Conservation (phyloP, 441 rosid species). For the Brassica hybrid region DNA sequence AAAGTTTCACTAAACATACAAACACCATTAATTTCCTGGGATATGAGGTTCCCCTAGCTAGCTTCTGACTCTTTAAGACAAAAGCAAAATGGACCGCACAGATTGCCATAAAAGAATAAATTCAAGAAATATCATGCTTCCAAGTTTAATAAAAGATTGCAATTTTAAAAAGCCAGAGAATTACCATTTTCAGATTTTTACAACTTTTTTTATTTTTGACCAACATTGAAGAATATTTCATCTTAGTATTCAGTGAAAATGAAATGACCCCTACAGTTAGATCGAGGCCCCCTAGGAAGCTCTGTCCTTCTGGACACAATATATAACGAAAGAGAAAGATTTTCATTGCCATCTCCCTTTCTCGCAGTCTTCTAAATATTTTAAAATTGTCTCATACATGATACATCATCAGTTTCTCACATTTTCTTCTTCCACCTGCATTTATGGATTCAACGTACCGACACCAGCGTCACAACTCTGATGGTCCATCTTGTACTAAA, state of each 20-base stretch:
- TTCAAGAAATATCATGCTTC: not conserved
- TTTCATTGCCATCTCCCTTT: not conserved
- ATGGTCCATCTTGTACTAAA: not conserved
- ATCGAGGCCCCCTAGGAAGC: not conserved
- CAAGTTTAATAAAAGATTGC: not conserved
- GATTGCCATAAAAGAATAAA: not conserved
- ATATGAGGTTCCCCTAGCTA: not conserved
- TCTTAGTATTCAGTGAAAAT: not conserved
- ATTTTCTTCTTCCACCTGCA: conserved; percentile 2
- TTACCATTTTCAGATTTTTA: not conserved
- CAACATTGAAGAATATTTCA: not conserved
- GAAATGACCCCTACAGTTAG: not conserved
- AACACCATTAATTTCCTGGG: conserved; percentile 1
- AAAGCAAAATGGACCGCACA: not conserved
- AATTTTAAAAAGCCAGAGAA: not conserved
- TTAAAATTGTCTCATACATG: not conserved
- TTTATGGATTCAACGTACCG: not conserved
- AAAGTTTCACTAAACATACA: not conserved
- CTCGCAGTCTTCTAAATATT: not conserved
- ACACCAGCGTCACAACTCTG: conserved; percentile 4
- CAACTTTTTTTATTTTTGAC: not conserved
- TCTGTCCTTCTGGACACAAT: not conserved
- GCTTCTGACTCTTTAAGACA: not conserved
- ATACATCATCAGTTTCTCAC: not conserved
- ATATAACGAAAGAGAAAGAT: not conserved